Evolutionary conservation across 108 stramenopile genomes (phyloP).

Genomic region (Conticribra guillardii): DNA sequence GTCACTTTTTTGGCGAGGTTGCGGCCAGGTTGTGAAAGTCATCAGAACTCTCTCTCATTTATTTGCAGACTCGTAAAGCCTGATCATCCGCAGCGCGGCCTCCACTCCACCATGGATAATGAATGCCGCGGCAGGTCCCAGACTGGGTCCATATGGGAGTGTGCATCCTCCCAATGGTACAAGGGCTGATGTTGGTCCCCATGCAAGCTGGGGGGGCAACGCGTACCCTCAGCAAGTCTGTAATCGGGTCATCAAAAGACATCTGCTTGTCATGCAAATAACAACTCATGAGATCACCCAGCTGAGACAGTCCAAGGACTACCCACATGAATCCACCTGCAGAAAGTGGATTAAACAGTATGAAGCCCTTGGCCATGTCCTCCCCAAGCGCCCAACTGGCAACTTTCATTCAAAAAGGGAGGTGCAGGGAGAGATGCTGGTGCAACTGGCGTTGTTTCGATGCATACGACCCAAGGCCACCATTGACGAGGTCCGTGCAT

Average conservation of each 20-base stretch:
- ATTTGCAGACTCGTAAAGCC: no score
- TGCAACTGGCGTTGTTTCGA: slow-evolving; percentile 25
- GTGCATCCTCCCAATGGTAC: slow-evolving; percentile 1
- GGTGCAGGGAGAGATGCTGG: slow-evolving; percentile 17
- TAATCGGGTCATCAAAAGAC: background rate
- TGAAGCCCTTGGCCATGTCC: background rate
- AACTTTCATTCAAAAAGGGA: slow-evolving; percentile 18
- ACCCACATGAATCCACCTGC: slow-evolving; percentile 12
- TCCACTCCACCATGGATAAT: no score
- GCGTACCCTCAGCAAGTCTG: background rate
- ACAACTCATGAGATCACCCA: background rate
- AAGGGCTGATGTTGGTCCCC: background rate
- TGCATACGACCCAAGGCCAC: slow-evolving; percentile 21
- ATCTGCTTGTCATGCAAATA: background rate
- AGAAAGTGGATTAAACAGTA: slow-evolving; percentile 12
- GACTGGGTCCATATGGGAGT: no score
- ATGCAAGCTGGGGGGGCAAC: slow-evolving; percentile 4
- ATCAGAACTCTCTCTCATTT: no score
- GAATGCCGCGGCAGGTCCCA: no score
- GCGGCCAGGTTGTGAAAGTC: no score
- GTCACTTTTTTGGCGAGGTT: no score
- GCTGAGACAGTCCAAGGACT: background rate
- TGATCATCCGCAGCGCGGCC: no score
- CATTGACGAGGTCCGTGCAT: slow-evolving; percentile 15
- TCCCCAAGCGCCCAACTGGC: slow-evolving; percentile 8